Percentiles rank a stretch among this genome's conserved stretches.
Evolutionary conservation across 2,329 filamentous ascomycete genomes (phyloP).

Genomic region (Penicillium sp.): DNA sequence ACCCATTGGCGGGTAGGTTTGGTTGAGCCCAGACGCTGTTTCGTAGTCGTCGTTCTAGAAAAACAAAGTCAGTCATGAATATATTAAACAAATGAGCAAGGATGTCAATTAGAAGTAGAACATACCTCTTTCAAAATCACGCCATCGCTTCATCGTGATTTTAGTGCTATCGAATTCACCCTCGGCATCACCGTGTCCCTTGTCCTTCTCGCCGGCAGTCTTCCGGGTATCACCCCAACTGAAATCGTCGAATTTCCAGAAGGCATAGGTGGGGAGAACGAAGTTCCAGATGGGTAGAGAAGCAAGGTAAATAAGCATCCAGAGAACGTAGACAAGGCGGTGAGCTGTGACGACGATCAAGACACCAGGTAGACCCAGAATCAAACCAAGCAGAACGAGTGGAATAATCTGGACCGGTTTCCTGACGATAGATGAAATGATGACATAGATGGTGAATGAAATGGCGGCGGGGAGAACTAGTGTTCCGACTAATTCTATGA

Average conservation of each 20-base stretch:
- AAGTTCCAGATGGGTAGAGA: constrained; percentile 98
- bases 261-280: constrained; percentile 86
- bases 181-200: constrained; percentile 77
- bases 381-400: constrained; percentile 81
- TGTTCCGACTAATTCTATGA: constrained; percentile 91
- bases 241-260: constrained; percentile 99
- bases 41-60: constrained; percentile 39
- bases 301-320: constrained; percentile 95
- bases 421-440: constrained; percentile 80
- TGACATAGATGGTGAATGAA: constrained; percentile 93
- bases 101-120: background rate
- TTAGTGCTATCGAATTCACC: constrained; percentile 98
- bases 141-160: constrained; percentile 99
- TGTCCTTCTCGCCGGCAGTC: constrained; percentile 88
- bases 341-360: constrained; percentile 93
- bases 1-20: constrained; percentile 20
- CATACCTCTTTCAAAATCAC: constrained; percentile 82
- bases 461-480: constrained; percentile 94
- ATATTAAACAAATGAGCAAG: background rate
- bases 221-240: constrained; percentile 98
- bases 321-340: constrained; percentile 84
- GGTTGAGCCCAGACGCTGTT: constrained; percentile 29
- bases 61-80: background rate
- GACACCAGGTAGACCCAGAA: constrained; percentile 88
- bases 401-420: constrained; percentile 83